Percentiles rank a stretch among this genome's conserved stretches.
phyloP scores from a whole-genome alignment of 2,329 filamentous ascomycete species.

The Aspergillus sp. region DNA sequence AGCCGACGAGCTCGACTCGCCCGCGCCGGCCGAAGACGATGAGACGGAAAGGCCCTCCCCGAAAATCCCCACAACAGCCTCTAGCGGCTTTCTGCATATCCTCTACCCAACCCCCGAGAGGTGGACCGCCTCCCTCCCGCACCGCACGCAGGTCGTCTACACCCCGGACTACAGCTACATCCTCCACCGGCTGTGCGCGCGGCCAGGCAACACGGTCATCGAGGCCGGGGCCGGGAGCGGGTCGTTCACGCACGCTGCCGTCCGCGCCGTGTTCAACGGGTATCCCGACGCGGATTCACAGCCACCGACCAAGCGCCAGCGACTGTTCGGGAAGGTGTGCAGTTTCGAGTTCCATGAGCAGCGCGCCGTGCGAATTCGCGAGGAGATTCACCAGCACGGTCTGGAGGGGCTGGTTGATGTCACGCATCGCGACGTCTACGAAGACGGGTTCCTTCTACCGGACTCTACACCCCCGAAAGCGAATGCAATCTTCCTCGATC shows the following conservation, averaged over 20 bases:
- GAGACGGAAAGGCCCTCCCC: conserved; percentile 15
- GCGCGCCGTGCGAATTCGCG: conserved; percentile 31
- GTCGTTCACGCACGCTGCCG: conserved; percentile 43
- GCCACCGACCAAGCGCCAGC: conserved; percentile 14
- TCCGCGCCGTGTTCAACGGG: conserved; percentile 41
- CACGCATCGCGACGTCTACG: conserved; percentile 42
- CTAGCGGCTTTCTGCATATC: conserved; percentile 41
- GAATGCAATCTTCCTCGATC: conserved; percentile 41
- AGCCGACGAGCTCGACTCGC: conserved; percentile 32
- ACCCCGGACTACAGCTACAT: conserved; percentile 47
- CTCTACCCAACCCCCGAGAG: conserved; percentile 42
- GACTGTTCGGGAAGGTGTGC: conserved; percentile 36
- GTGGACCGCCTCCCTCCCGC: conserved; percentile 43
- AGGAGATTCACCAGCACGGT: conserved; percentile 37
- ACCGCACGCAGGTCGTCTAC: conserved; percentile 45
- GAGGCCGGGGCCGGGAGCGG: conserved; percentile 46
- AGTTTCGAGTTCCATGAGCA: conserved; percentile 43
- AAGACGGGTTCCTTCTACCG: conserved; percentile 37
- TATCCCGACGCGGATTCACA: conserved; percentile 18
- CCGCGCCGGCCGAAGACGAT: conserved; percentile 16
- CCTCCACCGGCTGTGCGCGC: conserved; percentile 38
- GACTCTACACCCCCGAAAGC: conserved; percentile 33
- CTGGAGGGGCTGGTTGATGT: conserved; percentile 36
- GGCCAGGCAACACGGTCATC: conserved; percentile 38
- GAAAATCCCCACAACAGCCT: conserved; percentile 28